Evolutionary conservation across 2,329 filamentous ascomycete genomes (phyloP).

Genomic region (Scleromitrula shiraiana): DNA sequence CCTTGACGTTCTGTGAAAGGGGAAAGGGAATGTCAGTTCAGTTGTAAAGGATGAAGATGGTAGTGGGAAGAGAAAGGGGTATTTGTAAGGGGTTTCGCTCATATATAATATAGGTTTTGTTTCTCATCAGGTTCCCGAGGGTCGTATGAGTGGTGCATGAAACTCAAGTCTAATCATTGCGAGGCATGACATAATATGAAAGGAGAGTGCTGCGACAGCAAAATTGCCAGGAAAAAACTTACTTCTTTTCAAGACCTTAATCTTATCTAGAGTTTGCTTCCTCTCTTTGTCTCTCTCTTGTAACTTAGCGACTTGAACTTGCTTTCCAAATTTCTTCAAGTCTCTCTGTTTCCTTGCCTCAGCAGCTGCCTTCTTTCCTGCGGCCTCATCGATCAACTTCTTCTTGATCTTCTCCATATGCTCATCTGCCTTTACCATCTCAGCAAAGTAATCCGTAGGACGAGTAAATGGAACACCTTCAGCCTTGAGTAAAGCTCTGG

Average conservation of each 20-base stretch:
- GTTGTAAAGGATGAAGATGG: slow-evolving; percentile 4
- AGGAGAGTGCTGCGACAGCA: too few species aligned
- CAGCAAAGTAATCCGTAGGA: slow-evolving; percentile 92
- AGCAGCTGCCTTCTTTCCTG: slow-evolving; percentile 81
- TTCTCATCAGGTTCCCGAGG: too few species aligned
- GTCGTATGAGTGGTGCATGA: too few species aligned
- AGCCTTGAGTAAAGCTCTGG: slow-evolving; percentile 65
- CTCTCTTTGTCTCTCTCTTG: slow-evolving; percentile 92
- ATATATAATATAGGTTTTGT: too few species aligned
- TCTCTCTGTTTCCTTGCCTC: slow-evolving; percentile 90
- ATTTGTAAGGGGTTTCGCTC: too few species aligned
- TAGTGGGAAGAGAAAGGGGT: neutral
- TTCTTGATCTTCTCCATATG: slow-evolving; percentile 97
- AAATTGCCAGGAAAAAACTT: slow-evolving; percentile 43
- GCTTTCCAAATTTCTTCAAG: slow-evolving; percentile 98
- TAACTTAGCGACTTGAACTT: slow-evolving; percentile 91
- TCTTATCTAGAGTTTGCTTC: slow-evolving; percentile 90
- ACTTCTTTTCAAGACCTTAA: slow-evolving; percentile 93
- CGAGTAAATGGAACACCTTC: slow-evolving; percentile 82
- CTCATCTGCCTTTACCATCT: slow-evolving; percentile 98
- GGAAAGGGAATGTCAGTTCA: too few species aligned
- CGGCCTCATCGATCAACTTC: slow-evolving; percentile 86
- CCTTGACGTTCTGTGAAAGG: slow-evolving; percentile 70
- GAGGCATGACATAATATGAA: too few species aligned
- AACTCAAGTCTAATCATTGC: too few species aligned